Evolutionary conservation across 75 land plant genomes (phyloP).

Genomic region (Ceratopteris richardii): DNA sequence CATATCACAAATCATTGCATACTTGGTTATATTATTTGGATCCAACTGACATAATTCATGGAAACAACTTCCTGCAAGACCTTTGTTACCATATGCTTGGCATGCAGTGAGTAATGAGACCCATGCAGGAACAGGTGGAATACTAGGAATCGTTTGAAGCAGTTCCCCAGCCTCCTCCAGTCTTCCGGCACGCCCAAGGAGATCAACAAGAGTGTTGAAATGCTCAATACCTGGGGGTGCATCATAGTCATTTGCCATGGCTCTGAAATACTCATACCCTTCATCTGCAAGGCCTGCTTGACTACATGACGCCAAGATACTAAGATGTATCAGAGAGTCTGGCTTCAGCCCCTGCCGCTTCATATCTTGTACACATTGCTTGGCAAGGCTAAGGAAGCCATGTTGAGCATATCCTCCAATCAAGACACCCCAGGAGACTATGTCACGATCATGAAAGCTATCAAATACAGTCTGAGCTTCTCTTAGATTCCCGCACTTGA

Average conservation of each 20-base stretch:
- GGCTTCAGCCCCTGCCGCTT: constrained; percentile 1
- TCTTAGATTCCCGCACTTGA: constrained; percentile 1
- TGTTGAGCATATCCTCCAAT: constrained; percentile 17
- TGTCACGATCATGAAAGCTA: constrained; percentile 6
- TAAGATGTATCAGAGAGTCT: background rate
- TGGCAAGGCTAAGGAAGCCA: constrained; percentile 8
- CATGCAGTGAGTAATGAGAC: constrained; percentile 15
- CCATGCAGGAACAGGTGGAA: constrained; percentile 8
- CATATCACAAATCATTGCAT: background rate
- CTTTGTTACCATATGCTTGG: constrained; percentile 7
- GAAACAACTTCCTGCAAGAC: constrained; percentile 5
- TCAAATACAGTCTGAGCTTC: constrained; percentile 1
- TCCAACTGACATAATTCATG: background rate
- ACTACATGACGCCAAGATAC: constrained; percentile 8
- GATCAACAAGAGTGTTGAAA: constrained; percentile 14
- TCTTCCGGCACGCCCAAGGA: constrained; percentile 3
- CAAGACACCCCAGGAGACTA: constrained; percentile 15
- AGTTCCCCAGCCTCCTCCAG: constrained; percentile 12
- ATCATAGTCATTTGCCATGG: constrained; percentile 7
- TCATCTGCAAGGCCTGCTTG: constrained; percentile 7
- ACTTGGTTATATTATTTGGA: background rate
- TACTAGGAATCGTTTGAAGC: constrained; percentile 9
- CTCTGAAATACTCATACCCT: background rate
- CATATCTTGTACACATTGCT: constrained; percentile 5
- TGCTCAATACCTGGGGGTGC: constrained; percentile 13